These are phyloP conservation scores for Eucalyptus sp. DNA, from an alignment of 345 rosid species.

Conservation along the genomic window DNA sequence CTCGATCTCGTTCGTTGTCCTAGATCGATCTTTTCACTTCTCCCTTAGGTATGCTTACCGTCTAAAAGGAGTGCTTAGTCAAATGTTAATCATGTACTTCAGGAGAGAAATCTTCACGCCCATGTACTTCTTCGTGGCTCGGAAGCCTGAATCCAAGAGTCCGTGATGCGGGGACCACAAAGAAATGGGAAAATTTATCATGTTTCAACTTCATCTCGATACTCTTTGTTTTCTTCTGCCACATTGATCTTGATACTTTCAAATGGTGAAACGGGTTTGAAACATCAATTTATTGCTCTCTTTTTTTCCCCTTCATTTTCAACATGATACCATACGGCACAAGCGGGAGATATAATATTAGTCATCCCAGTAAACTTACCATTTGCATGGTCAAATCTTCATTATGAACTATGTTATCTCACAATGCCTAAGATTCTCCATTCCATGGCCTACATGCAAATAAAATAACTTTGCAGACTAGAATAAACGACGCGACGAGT, in stretches of 20 bases:
- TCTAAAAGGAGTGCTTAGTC: neutral
- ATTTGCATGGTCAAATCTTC: neutral
- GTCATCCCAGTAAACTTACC: neutral
- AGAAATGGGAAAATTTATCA: neutral
- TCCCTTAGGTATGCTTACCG: neutral
- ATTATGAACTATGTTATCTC: neutral
- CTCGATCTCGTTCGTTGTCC: neutral
- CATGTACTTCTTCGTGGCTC: neutral
- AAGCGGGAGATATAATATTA: neutral
- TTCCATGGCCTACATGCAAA: neutral
- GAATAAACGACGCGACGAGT: neutral
- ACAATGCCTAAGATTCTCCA: neutral
- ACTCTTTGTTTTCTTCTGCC: neutral
- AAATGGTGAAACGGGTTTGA: neutral
- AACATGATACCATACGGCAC: neutral
- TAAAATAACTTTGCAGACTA: neutral
- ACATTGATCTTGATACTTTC: neutral
- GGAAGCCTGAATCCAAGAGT: neutral
- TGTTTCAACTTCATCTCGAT: too few relatives aligned
- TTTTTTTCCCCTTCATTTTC: neutral
- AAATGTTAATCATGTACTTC: neutral
- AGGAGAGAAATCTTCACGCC: neutral
- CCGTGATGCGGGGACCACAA: neutral
- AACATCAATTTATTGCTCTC: rapidly evolving
- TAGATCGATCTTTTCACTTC: neutral